phyloP scores from a whole-genome alignment of 2,329 filamentous ascomycete genomes.

The Nothophaeocryptopus gaeumannii region DNA sequence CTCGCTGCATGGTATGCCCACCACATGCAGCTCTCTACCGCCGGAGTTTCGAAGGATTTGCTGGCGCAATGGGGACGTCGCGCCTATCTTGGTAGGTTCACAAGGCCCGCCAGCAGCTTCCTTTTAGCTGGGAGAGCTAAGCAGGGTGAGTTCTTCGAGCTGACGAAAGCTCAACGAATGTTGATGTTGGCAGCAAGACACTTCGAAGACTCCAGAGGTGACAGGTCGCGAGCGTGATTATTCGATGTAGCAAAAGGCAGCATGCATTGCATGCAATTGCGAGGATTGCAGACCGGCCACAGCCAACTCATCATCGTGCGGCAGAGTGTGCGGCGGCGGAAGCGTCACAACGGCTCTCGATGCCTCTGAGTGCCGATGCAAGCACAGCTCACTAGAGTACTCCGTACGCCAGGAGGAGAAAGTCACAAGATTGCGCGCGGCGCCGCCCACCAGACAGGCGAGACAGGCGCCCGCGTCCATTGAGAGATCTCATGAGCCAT shows the following conservation, averaged over 20 bases:
- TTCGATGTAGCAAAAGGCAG: too few relatives aligned
- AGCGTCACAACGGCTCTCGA: slow-evolving; percentile 2
- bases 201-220: too few relatives aligned
- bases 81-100: slow-evolving; percentile 20
- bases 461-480: not conserved
- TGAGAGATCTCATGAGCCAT: slow-evolving; percentile 8
- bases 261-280: too few relatives aligned
- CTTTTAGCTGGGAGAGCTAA: slow-evolving; percentile 22
- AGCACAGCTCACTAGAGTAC: slow-evolving; percentile 6
- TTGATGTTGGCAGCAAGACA: too few relatives aligned
- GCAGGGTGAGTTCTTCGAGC: not conserved
- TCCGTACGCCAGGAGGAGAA: slow-evolving; percentile 1
- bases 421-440: slow-evolving; percentile 1
- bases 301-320: slow-evolving; percentile 2
- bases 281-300: too few relatives aligned
- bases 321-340: slow-evolving; percentile 3
- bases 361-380: slow-evolving; percentile 9
- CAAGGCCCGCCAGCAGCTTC: slow-evolving; percentile 21
- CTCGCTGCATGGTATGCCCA: slow-evolving; percentile 1
- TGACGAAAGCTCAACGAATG: too few relatives aligned
- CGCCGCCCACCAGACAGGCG: not conserved
- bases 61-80: slow-evolving; percentile 13
- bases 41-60: slow-evolving; percentile 6
- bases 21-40: slow-evolving; percentile 4
- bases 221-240: too few relatives aligned